Percentiles rank a stretch among this genome's conserved stretches.
phyloP scores from a whole-genome alignment of 495 filamentous ascomycete species.

The Ramalina peruviana region DNA sequence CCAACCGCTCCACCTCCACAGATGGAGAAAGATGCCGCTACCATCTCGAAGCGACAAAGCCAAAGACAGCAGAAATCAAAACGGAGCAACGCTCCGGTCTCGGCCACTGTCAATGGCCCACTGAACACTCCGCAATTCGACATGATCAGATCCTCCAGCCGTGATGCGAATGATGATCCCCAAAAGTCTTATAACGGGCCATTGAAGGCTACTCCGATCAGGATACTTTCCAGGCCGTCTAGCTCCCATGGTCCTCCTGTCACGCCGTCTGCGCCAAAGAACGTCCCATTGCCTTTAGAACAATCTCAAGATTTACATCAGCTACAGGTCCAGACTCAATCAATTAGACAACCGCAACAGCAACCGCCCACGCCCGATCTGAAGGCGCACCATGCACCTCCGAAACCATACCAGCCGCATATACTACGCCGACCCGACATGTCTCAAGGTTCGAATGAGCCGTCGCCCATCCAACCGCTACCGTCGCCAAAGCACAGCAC shows the following conservation, averaged over 20 bases:
- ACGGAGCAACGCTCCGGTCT: constrained; percentile 12
- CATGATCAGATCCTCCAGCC: constrained; percentile 4
- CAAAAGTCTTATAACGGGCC: not conserved
- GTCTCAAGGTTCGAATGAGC: constrained; percentile 15
- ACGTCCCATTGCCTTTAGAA: too few relatives aligned
- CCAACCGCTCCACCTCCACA: not conserved
- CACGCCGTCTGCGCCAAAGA: not conserved
- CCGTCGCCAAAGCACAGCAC: constrained; percentile 7
- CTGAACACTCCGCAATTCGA: constrained; percentile 37
- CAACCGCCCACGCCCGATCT: constrained; percentile 10
- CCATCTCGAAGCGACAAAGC: not conserved
- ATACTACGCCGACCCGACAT: constrained; percentile 39
- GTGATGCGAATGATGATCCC: not conserved
- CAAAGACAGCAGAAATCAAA: not conserved
- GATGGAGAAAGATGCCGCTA: too few relatives aligned
- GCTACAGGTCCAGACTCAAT: too few relatives aligned
- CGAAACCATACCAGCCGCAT: constrained; percentile 43
- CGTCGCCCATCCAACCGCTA: constrained; percentile 18
- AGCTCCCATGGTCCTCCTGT: constrained; percentile 3
- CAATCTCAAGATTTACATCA: too few relatives aligned
- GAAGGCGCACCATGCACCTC: constrained; percentile 13
- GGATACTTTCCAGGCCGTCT: constrained; percentile 12
- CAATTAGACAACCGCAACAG: not conserved
- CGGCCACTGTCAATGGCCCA: constrained; percentile 39
- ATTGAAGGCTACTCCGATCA: constrained; percentile 7